Evolutionary conservation across 768 basidiomycete genomes (phyloP), one percentile per base, ranked within the genome.

Genomic region (Sarcodon aspratus): DNA sequence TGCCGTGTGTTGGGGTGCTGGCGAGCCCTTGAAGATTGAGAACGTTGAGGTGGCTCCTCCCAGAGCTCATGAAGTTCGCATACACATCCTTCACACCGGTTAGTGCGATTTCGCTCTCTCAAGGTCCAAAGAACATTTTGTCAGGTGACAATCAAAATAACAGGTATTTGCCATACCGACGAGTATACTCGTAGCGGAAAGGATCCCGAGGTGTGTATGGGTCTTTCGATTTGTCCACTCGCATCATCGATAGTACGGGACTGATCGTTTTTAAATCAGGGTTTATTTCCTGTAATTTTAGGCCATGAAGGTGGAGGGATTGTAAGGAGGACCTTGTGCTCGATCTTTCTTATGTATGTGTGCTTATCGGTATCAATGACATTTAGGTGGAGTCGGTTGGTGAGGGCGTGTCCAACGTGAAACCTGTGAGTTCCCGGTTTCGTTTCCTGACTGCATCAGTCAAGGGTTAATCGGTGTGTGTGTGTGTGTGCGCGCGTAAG

Each of bases 161-260:
- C 50, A 87, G 86, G 86, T 52, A 86, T 99, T 63, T 99, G 96
- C 69, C 94, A 98, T 66, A 97, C 95, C 60, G 94, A 98, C 60
- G 93, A 94, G 62, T 98, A 94, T 71, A 94, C 92, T 52, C 83
- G 93, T 62, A 93, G 90, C 63, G 93, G 94, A 49, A 86, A 86
- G 66, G 95, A 99, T 64, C 82, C 93, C 38, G 96, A 98, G 78
- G 94, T 85, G 63, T 47, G 60, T 12, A 2, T 36, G 37, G 52
- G 33, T 40, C 45, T 44, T 43, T 50, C 50, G 56, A 49, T 48
- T 48, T 46, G 46, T 9, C 11, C 33, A 18, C 36, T 50, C 35
- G 48, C 31, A 46, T 49, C 34, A 42, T 42, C 40, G 40, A 42
- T 42, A n/a, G n/a, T n/a, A 27, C 27, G 40, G 27, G 40, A 13